Conservation (phyloP, 2,329 filamentous ascomycete genomes). For the Clonostachys rosea region DNA sequence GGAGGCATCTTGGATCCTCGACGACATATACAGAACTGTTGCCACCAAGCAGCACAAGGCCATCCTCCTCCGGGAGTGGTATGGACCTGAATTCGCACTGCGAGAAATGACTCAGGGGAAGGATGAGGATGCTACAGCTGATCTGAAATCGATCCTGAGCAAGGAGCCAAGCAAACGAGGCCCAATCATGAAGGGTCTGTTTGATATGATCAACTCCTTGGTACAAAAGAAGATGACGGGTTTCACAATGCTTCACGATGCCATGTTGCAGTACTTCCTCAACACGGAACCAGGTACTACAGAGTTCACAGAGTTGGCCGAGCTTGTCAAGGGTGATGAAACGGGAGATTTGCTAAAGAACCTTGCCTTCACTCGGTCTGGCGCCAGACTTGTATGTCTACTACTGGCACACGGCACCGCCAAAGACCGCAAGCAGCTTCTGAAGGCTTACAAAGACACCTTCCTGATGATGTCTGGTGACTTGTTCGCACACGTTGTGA, state of each 20-base stretch:
- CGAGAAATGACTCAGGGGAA: slow-evolving; percentile 50
- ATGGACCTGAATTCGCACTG: slow-evolving; percentile 86
- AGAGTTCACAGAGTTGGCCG: slow-evolving; percentile 82
- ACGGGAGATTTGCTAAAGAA: slow-evolving; percentile 90
- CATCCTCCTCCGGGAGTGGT: slow-evolving; percentile 87
- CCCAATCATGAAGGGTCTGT: slow-evolving; percentile 80
- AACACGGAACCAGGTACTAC: slow-evolving; percentile 72
- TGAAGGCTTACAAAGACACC: slow-evolving; percentile 87
- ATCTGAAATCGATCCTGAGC: slow-evolving; percentile 71
- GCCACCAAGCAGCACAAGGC: slow-evolving; percentile 85
- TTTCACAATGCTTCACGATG: slow-evolving; percentile 97
- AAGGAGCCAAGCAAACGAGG: slow-evolving; percentile 79
- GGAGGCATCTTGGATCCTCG: slow-evolving; percentile 95
- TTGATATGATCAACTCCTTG: slow-evolving; percentile 84
- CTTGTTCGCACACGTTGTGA: slow-evolving; percentile 69
- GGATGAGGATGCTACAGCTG: slow-evolving; percentile 53
- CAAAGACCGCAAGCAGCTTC: slow-evolving; percentile 87
- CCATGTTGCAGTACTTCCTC: slow-evolving; percentile 94
- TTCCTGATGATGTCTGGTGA: slow-evolving; percentile 83
- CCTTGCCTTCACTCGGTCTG: slow-evolving; percentile 90
- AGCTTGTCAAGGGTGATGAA: slow-evolving; percentile 88
- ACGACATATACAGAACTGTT: slow-evolving; percentile 89
- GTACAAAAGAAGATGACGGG: slow-evolving; percentile 95
- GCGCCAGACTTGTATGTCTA: slow-evolving; percentile 75
- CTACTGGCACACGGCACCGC: slow-evolving; percentile 79